Evolutionary conservation across 108 stramenopile genomes (phyloP).

Genomic region (Aurantiochytrium sp.): DNA sequence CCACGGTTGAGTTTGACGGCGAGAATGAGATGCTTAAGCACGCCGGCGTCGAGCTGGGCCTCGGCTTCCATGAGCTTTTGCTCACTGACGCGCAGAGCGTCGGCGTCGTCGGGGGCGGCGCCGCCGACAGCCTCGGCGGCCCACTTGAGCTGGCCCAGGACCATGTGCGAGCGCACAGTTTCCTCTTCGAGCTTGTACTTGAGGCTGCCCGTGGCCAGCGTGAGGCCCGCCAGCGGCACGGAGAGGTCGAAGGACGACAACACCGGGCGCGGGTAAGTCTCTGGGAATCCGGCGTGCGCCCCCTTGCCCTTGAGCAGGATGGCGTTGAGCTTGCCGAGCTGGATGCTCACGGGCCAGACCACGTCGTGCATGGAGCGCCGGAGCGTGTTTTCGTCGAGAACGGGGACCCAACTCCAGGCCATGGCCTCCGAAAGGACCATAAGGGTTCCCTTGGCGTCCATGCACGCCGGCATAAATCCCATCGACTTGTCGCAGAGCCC

Average conservation of each 20-base stretch:
- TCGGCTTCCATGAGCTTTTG: not conserved
- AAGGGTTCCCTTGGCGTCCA: not conserved
- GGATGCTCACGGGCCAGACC: constrained; percentile 25
- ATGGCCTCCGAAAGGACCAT: not conserved
- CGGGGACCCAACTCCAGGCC: constrained; percentile 7
- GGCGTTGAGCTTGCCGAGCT: not conserved
- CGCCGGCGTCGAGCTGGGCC: not conserved
- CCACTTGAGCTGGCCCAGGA: constrained; percentile 7
- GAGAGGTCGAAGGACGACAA: not conserved
- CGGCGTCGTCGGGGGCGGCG: not conserved
- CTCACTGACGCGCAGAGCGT: not conserved
- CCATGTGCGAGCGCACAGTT: not conserved
- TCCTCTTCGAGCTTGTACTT: constrained; percentile 22
- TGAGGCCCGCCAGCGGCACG: not conserved
- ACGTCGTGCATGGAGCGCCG: not conserved
- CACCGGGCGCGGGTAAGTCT: not conserved
- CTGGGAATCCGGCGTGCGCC: not conserved
- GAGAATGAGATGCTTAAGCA: not conserved
- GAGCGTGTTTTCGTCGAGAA: not conserved
- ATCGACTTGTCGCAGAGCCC: not conserved
- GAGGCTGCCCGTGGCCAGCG: not conserved
- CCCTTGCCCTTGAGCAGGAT: not conserved
- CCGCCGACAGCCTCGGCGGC: not conserved
- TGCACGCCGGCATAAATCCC: not conserved
- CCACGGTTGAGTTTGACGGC: not conserved